phyloP scores from a whole-genome alignment of 768 basidiomycete species.

The Xanthoconium stramineum region DNA sequence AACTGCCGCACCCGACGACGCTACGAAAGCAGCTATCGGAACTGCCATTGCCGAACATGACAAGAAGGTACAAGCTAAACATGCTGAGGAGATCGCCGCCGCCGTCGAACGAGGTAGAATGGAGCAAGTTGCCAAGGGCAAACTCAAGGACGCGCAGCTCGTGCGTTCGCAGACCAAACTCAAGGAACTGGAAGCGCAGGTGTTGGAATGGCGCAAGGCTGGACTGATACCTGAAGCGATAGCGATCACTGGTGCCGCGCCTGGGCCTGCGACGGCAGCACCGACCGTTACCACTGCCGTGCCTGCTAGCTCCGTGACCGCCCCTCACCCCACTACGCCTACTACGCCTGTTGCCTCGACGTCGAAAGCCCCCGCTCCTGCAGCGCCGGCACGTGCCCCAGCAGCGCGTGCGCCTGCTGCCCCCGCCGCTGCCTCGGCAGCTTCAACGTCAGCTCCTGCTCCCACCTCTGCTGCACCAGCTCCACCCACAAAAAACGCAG shows the following conservation, averaged over 20 bases:
- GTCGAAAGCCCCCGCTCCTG: slow-evolving; percentile 4
- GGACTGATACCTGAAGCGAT: slow-evolving; percentile 43
- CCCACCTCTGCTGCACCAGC: slow-evolving; percentile 21
- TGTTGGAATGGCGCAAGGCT: slow-evolving; percentile 52
- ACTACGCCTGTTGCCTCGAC: slow-evolving; percentile 29
- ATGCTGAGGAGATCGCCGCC: slow-evolving; percentile 54
- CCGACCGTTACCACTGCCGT: slow-evolving; percentile 10
- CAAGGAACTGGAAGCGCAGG: slow-evolving; percentile 66
- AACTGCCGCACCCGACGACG: slow-evolving; percentile 26
- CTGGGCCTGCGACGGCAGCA: neutral
- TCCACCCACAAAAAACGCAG: slow-evolving; percentile 26
- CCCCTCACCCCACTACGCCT: slow-evolving; percentile 25
- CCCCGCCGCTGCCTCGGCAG: slow-evolving; percentile 2
- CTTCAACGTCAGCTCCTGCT: slow-evolving; percentile 14
- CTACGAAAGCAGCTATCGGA: slow-evolving; percentile 46
- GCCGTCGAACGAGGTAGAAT: slow-evolving; percentile 69
- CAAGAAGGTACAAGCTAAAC: slow-evolving; percentile 43
- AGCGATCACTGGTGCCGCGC: slow-evolving; percentile 24
- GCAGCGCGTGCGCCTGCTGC: neutral
- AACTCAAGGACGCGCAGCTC: slow-evolving; percentile 72
- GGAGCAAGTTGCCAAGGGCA: slow-evolving; percentile 58
- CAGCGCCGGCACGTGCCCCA: slow-evolving; percentile 9
- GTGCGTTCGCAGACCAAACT: slow-evolving; percentile 55
- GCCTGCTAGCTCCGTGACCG: slow-evolving; percentile 10
- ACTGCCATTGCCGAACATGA: slow-evolving; percentile 49